Evolutionary conservation across 2,329 filamentous ascomycete species (phyloP).

Genomic region (Stemphylium vesicarium): DNA sequence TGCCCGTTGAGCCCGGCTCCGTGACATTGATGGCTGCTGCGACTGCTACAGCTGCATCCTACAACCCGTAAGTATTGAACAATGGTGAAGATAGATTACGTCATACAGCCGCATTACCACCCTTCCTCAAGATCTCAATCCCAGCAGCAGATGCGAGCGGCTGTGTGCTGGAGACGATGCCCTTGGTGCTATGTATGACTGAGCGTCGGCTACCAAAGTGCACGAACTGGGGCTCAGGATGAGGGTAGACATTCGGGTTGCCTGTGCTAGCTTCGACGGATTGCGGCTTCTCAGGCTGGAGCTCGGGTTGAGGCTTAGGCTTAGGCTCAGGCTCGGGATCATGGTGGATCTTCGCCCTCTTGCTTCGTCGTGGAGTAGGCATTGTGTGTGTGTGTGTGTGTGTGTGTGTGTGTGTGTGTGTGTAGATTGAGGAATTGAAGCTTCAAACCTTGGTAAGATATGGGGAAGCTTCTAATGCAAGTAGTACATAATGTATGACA

Average conservation of each 20-base stretch:
- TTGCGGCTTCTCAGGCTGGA: neutral
- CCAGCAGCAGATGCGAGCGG: slow-evolving; percentile 89
- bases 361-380: slow-evolving; percentile 20
- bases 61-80: slow-evolving; percentile 4
- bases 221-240: slow-evolving; percentile 60
- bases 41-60: slow-evolving; percentile 97
- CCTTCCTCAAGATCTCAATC: slow-evolving; percentile 80
- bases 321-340: slow-evolving; percentile 1
- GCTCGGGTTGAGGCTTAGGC: neutral
- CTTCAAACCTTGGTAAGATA: slow-evolving; percentile 10
- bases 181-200: slow-evolving; percentile 90
- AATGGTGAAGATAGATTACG: slow-evolving; percentile 44
- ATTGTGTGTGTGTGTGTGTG: slow-evolving; percentile 12
- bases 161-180: slow-evolving; percentile 89
- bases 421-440: neutral
- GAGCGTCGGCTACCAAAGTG: slow-evolving; percentile 82
- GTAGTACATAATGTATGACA: slow-evolving; percentile 13
- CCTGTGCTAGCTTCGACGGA: slow-evolving; percentile 18
- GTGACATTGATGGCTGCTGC: slow-evolving; percentile 93
- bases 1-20: slow-evolving; percentile 90
- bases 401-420: neutral
- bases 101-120: slow-evolving; percentile 87
- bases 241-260: slow-evolving; percentile 55
- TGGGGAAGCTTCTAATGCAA: slow-evolving; percentile 5
- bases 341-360: slow-evolving; percentile 17